Base-by-base conservation (phyloP, 1,139 yeast genomes). In the Suhomyces anneliseae region DNA sequence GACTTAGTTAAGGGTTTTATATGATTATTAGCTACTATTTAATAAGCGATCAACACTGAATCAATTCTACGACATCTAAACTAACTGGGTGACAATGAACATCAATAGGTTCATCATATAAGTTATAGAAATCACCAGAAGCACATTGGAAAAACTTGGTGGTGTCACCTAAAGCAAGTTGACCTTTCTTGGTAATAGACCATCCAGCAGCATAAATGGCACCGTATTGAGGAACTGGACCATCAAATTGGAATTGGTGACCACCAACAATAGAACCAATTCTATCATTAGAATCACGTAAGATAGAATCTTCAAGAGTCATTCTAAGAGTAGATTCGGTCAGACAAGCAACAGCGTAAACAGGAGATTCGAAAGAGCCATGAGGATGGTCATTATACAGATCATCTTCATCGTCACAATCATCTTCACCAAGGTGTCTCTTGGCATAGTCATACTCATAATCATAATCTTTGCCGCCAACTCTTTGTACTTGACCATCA, bases 171-270 rank as follows among this genome's bases (percentile, higher is more conserved):
- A 74, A 59, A 8, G 72, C 69, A 49, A 74, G 64, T 49, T 64
- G 62, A 4, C 77, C 78, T 7, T 63, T 54, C 9, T 52, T 45
- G n/a, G 76, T 66, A 32, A 74, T 62, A 15, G 70, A 64, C 78
- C 78, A 74, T 3, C 78, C 79, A 31, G 72, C 69, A 36, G 78
- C 76, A 48, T 63, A 72, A 24, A 72, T 53, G 8, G 77, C 59
- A 19, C 77, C 78, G 51, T 64, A 63, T 56, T 70, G 77, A 35
- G 78, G 78, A 24, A 70, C 65, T 12, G 78, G 76, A 4, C 77
- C 76, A 54, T 75, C 79, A 50, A 75, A 74, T 57, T 72, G 79
- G 55, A 74, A 70, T 54, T 74, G 78, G 45, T 66, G 68, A 44
- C 69, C 69, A 2, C 71, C 63, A 14, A 74, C 79, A 52, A 74